Base-by-base conservation (phyloP, 2,329 filamentous ascomycete genomes). In the Verticillium dahliae region DNA sequence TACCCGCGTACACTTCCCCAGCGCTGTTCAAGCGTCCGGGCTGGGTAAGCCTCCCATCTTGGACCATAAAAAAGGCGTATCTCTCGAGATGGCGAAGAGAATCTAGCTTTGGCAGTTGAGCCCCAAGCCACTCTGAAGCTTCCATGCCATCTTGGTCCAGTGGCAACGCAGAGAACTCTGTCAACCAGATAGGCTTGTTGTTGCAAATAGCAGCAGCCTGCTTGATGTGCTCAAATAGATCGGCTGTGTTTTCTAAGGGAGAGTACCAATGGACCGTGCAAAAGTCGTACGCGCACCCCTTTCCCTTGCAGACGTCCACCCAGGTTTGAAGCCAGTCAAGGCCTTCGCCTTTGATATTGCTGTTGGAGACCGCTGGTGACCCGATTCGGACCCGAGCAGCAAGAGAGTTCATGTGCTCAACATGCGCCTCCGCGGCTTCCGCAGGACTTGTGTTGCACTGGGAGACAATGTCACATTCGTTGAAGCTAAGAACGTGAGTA, bases 191-290 rank as follows among this genome's bases (percentile, higher is more conserved):
- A 54, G 78, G 77, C 76, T 79, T 79, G 67, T 72, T 75, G 57
- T 73, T 69, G 70, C 81, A 83, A 62, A 73, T 68, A 35, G 73
- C 60, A 69, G 81, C 66, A 62, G 81, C 80, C 35, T 76, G 63
- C 62, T 75, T 66, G 60, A 88, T 69, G 71, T 87, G 83, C 34
- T 71, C 62, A 65, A 86, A 81, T 73, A 89, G 85, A 62, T 74
- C 76, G 55, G 78, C 72, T 27, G 74, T 69, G 61, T 78, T 77
- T 59, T 76, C 69, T 22, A 79, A 75, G 54, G 72, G 72, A 57
- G 80, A 81, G 74, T 89, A 89, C 84, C 85, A 88, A 75, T 89
- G 86, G 56, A 85, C 75, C 69, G 80, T 78, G 73, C 85, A 81
- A 71, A 86, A 87, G 73, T 88, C 84, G 62, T 82, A 79, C 39